These are phyloP conservation scores for Nitzschia sp. DNA, from an alignment of 108 stramenopile genomes.

Conservation along the genomic window DNA sequence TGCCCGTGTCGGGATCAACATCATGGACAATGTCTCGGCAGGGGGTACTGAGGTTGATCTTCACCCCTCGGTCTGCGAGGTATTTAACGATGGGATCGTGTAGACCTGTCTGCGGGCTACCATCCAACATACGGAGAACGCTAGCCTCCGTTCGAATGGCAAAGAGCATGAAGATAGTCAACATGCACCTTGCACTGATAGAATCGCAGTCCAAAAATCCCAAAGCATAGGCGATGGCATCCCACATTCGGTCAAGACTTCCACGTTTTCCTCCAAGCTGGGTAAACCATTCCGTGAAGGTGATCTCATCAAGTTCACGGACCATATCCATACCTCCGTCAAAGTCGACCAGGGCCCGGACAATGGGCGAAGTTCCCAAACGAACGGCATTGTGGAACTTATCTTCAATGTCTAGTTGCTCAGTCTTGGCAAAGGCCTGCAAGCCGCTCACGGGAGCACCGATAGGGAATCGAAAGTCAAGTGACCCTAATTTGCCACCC, in stretches of 20 bases:
- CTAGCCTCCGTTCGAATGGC: slow-evolving; percentile 96
- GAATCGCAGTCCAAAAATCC: slow-evolving; percentile 96
- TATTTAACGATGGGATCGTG: slow-evolving; percentile 96
- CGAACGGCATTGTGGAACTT: slow-evolving; percentile 93
- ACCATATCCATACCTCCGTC: slow-evolving; percentile 97
- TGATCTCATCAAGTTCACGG: slow-evolving; percentile 93
- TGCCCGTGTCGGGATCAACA: slow-evolving; percentile 69
- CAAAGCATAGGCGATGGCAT: slow-evolving; percentile 96
- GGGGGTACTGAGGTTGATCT: slow-evolving; percentile 70
- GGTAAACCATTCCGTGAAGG: slow-evolving; percentile 97
- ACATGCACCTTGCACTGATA: slow-evolving; percentile 95
- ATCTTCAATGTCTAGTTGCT: slow-evolving; percentile 85
- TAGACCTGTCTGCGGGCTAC: slow-evolving; percentile 91
- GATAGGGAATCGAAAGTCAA: slow-evolving; percentile 94
- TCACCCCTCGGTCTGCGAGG: slow-evolving; percentile 87
- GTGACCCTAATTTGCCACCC: slow-evolving; percentile 82
- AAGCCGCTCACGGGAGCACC: slow-evolving; percentile 94
- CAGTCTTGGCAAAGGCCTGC: slow-evolving; percentile 90
- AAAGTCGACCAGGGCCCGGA: slow-evolving; percentile 93
- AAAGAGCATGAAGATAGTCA: slow-evolving; percentile 97
- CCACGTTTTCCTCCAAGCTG: slow-evolving; percentile 89
- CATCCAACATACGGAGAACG: slow-evolving; percentile 94
- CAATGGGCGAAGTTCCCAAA: slow-evolving; percentile 92
- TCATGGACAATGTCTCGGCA: slow-evolving; percentile 85
- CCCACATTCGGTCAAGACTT: slow-evolving; percentile 94